These are phyloP conservation scores for Xylaria telfairii DNA, from an alignment of 495 filamentous ascomycete species.

Conservation along the genomic window DNA sequence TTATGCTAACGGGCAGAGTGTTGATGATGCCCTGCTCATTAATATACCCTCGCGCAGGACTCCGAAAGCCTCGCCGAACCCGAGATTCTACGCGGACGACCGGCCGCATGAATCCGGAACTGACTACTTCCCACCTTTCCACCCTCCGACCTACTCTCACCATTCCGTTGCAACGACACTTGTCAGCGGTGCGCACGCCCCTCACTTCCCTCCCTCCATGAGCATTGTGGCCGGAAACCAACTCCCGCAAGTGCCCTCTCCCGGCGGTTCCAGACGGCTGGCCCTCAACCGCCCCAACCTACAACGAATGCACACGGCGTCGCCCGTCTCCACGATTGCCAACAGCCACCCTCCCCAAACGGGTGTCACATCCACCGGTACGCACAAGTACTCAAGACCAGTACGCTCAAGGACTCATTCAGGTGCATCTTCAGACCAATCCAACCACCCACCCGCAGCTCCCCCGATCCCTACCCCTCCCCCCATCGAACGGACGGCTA, in stretches of 20 bases:
- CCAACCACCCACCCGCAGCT: constrained; percentile 37
- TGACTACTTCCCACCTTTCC: constrained; percentile 93
- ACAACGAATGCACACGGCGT: constrained; percentile 77
- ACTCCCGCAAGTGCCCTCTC: constrained; percentile 82
- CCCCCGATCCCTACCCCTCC: constrained; percentile 41
- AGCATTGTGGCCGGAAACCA: constrained; percentile 81
- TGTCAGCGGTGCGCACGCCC: constrained; percentile 42
- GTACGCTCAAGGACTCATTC: constrained; percentile 58
- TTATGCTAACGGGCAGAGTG: constrained; percentile 85
- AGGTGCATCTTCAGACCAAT: constrained; percentile 56
- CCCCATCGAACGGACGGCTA: constrained; percentile 44
- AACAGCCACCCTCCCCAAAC: constrained; percentile 46
- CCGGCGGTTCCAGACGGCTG: constrained; percentile 63
- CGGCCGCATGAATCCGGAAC: constrained; percentile 73
- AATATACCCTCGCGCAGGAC: constrained; percentile 83
- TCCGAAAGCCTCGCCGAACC: constrained; percentile 74
- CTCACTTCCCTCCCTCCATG: constrained; percentile 64
- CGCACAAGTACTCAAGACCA: constrained; percentile 42
- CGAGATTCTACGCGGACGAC: constrained; percentile 66
- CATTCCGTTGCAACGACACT: constrained; percentile 37
- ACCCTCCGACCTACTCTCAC: constrained; percentile 51
- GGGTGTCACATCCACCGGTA: constrained; percentile 43
- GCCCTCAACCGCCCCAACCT: constrained; percentile 61
- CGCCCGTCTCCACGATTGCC: constrained; percentile 68
- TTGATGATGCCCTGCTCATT: constrained; percentile 91